These are phyloP conservation scores for Xylaria hypoxylon DNA, from an alignment of 2,329 filamentous ascomycete species.

Conservation along the genomic window DNA sequence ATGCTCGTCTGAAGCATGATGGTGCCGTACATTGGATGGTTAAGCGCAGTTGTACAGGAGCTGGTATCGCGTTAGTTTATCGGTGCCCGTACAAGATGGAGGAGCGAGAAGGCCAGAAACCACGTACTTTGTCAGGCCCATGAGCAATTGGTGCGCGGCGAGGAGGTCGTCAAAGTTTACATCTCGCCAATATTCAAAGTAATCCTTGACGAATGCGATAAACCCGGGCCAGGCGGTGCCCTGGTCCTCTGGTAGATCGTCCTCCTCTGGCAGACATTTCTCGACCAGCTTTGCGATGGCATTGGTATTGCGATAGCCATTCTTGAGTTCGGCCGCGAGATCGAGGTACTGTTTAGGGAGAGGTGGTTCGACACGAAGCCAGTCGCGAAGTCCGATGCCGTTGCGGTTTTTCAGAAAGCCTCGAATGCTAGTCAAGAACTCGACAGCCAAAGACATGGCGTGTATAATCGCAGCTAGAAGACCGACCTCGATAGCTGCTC, in stretches of 20 bases:
- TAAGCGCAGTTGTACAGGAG: conserved; percentile 84
- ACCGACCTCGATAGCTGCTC: conserved; percentile 19
- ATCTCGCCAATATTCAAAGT: conserved; percentile 83
- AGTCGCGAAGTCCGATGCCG: conserved; percentile 73
- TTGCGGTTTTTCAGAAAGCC: conserved; percentile 71
- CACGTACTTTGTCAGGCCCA: conserved; percentile 78
- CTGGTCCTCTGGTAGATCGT: conserved; percentile 72
- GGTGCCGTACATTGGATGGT: conserved; percentile 81
- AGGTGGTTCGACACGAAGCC: conserved; percentile 79
- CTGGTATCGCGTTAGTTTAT: conserved; percentile 56
- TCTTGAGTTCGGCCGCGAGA: conserved; percentile 75
- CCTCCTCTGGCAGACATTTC: conserved; percentile 71
- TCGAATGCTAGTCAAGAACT: conserved; percentile 75
- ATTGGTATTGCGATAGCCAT: conserved; percentile 63
- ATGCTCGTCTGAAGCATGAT: conserved; percentile 87
- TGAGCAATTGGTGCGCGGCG: conserved; percentile 79
- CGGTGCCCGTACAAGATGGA: conserved; percentile 1
- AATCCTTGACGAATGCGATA: conserved; percentile 81
- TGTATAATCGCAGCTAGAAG: conserved; percentile 16
- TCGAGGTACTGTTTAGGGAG: conserved; percentile 74
- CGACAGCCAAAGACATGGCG: conserved; percentile 71
- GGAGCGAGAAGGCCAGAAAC: neutral
- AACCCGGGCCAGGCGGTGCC: conserved; percentile 81
- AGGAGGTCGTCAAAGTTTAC: conserved; percentile 81
- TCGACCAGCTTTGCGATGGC: conserved; percentile 73